Conservation (phyloP, 1,139 yeast genomes). For the Kodamaea sp. region DNA sequence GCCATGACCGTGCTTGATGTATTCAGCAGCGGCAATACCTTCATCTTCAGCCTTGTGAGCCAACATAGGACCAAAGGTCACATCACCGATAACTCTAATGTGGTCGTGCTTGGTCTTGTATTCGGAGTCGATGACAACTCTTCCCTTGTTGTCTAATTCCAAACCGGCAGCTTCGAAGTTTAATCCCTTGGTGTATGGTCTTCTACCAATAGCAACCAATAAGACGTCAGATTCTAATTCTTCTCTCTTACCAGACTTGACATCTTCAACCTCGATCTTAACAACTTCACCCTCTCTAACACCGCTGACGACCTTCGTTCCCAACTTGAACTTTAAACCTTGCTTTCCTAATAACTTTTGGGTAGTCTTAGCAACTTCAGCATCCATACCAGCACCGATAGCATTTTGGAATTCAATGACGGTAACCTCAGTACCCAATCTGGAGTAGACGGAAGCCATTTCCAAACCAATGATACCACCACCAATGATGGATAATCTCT, state of each 20-base stretch:
- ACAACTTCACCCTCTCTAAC: slow-evolving; percentile 86
- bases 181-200: slow-evolving; percentile 92
- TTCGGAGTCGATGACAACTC: slow-evolving; percentile 91
- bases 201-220: slow-evolving; percentile 97
- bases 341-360: slow-evolving; percentile 92
- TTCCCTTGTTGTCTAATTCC: slow-evolving; percentile 88
- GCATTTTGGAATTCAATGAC: slow-evolving; percentile 87
- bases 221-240: slow-evolving; percentile 86
- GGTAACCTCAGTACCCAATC: slow-evolving; percentile 95
- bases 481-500: slow-evolving; percentile 90
- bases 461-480: slow-evolving; percentile 99
- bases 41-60: slow-evolving; percentile 99
- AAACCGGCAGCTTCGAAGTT: slow-evolving; percentile 86
- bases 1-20: slow-evolving; percentile 90
- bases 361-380: slow-evolving; percentile 85
- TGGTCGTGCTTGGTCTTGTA: slow-evolving; percentile 90
- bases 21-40: slow-evolving; percentile 98
- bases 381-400: slow-evolving; percentile 96
- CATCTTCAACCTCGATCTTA: slow-evolving; percentile 84
- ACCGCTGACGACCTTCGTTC: slow-evolving; percentile 89
- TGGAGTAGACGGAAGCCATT: slow-evolving; percentile 97
- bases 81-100: slow-evolving; percentile 97
- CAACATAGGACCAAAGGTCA: slow-evolving; percentile 97
- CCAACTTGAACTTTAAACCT: slow-evolving; percentile 90
- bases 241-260: slow-evolving; percentile 81